Percentiles rank a stretch among this genome's conserved stretches.
phyloP scores from a whole-genome alignment of 2,329 filamentous ascomycete species.

The Cladophialophora yegresii region DNA sequence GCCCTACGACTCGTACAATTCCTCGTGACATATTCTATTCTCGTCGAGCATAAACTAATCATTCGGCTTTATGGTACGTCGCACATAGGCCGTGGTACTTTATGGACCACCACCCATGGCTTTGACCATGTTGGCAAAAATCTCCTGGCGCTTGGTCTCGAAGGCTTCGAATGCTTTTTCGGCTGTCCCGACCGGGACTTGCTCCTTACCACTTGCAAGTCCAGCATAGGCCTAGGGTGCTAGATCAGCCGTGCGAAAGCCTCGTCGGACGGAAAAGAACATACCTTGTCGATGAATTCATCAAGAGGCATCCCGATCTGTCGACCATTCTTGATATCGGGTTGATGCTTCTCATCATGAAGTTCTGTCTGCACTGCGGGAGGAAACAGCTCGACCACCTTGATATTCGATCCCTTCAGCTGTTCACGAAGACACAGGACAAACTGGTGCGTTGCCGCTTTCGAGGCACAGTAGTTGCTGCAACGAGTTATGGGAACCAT shows the following conservation, averaged over 20 bases:
- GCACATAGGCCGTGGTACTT: neutral
- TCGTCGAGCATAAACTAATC: slow-evolving; percentile 4
- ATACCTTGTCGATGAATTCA: slow-evolving; percentile 52
- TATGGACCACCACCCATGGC: slow-evolving; percentile 10
- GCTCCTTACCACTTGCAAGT: slow-evolving; percentile 52
- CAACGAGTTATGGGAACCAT: slow-evolving; percentile 53
- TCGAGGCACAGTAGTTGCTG: slow-evolving; percentile 58
- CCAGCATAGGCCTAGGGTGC: slow-evolving; percentile 46
- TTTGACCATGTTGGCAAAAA: slow-evolving; percentile 24
- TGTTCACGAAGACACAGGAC: slow-evolving; percentile 56
- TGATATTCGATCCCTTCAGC: slow-evolving; percentile 52
- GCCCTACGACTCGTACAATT: neutral
- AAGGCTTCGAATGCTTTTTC: slow-evolving; percentile 49
- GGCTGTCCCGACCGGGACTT: slow-evolving; percentile 54
- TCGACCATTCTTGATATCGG: slow-evolving; percentile 54
- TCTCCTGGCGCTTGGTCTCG: slow-evolving; percentile 53
- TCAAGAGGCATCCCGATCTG: slow-evolving; percentile 57
- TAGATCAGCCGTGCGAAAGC: neutral
- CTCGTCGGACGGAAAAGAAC: slow-evolving; percentile 1
- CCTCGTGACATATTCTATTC: slow-evolving; percentile 4
- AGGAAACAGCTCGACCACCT: slow-evolving; percentile 58
- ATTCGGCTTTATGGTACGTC: too few relatives aligned
- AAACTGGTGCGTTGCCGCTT: slow-evolving; percentile 59
- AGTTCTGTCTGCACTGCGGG: slow-evolving; percentile 61
- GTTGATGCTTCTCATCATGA: slow-evolving; percentile 58